A percentile compares a stretch with the other conserved stretches of the same genome.
Conservation (phyloP, 1,139 yeast genomes). For the Candida albicans region DNA sequence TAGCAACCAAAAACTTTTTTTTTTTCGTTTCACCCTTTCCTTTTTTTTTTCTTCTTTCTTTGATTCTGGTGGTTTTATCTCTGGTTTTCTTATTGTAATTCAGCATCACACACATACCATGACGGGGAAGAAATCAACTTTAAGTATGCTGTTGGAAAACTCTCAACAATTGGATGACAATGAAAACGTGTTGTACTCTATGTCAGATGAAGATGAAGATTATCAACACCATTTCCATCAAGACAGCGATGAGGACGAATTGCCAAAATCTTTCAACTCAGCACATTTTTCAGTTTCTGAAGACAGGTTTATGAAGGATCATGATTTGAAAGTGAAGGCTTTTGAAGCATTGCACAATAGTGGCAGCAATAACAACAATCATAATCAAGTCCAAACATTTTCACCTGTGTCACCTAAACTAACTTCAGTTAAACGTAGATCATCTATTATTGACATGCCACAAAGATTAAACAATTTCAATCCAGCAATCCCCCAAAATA, state of each 20-base stretch:
- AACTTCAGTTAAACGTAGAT: constrained; percentile 45
- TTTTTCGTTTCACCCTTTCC: too few relatives aligned
- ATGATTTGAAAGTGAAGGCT: constrained; percentile 69
- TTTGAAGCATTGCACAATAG: constrained; percentile 50
- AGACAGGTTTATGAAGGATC: constrained; percentile 64
- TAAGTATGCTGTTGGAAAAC: constrained; percentile 10
- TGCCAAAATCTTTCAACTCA: constrained; percentile 37
- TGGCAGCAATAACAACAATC: constrained; percentile 2
- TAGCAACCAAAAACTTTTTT: too few relatives aligned
- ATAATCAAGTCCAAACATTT: constrained; percentile 1
- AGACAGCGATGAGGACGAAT: constrained; percentile 30
- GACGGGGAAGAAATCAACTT: constrained; percentile 11
- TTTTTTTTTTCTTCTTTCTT: too few relatives aligned
- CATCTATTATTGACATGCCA: constrained; percentile 53
- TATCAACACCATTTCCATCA: constrained; percentile 18
- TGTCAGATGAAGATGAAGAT: constrained; percentile 31
- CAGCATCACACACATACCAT: neutral
- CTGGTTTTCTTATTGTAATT: too few relatives aligned
- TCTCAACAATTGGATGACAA: constrained; percentile 1
- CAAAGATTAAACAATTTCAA: constrained; percentile 19
- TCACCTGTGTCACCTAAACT: constrained; percentile 15
- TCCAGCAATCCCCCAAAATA: constrained; percentile 10
- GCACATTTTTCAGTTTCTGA: constrained; percentile 68
- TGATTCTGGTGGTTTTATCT: too few relatives aligned
- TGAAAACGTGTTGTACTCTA: constrained; percentile 2